phyloP scores from a whole-genome alignment of 2,329 filamentous ascomycete species.

The Ilyonectria robusta region DNA sequence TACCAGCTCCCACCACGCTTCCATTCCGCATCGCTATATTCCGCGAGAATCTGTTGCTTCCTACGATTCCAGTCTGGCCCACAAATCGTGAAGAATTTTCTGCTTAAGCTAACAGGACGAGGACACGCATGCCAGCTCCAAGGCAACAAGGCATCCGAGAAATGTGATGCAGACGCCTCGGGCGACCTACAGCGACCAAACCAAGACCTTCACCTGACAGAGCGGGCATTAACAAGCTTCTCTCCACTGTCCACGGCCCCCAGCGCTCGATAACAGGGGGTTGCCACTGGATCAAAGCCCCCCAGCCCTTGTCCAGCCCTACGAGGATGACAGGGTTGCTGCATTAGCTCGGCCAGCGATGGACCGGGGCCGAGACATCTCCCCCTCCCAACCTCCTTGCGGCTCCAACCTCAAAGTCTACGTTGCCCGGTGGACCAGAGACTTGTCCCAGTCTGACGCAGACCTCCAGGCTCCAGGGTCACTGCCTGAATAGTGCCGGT shows the following conservation, averaged over 20 bases:
- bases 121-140: conserved; percentile 8
- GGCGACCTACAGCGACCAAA: conserved; percentile 15
- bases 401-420: conserved; percentile 40
- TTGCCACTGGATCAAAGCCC: conserved; percentile 7
- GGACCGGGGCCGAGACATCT: conserved; percentile 36
- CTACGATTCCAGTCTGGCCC: background rate
- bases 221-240: background rate
- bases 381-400: conserved; percentile 40
- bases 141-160: conserved; percentile 28
- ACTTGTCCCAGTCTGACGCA: conserved; percentile 39
- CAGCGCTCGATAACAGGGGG: background rate
- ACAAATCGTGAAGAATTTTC: conserved; percentile 8
- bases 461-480: conserved; percentile 43
- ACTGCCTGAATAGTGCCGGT: conserved; percentile 42
- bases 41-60: background rate
- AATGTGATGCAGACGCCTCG: conserved; percentile 24
- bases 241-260: background rate
- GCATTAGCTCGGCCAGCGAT: conserved; percentile 46
- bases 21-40: background rate
- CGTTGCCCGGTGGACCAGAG: conserved; percentile 39
- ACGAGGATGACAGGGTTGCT: conserved; percentile 35
- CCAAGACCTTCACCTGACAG: conserved; percentile 3
- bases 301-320: conserved; percentile 43
- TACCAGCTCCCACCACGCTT: background rate
- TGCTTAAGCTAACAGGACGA: conserved; percentile 1